These are phyloP conservation scores for Letharia columbiana DNA, from an alignment of 495 filamentous ascomycete species.

Conservation along the genomic window DNA sequence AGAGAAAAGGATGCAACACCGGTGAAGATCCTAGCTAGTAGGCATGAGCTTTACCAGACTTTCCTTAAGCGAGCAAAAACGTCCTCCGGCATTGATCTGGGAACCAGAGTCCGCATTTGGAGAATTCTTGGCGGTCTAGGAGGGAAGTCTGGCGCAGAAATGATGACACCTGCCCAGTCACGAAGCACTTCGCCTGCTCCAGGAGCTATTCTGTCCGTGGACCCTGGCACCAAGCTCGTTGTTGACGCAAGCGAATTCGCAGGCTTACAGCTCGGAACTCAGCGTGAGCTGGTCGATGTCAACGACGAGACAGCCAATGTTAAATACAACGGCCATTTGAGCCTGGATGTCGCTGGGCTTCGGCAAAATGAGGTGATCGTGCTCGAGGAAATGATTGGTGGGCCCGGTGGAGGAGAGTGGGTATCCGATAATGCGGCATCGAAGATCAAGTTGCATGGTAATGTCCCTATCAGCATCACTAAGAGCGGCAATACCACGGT, in stretches of 20 bases:
- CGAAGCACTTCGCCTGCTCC: conserved; percentile 45
- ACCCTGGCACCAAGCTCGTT: conserved; percentile 55
- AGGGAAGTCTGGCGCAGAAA: conserved; percentile 35
- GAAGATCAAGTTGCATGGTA: conserved; percentile 30
- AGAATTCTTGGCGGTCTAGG: conserved; percentile 48
- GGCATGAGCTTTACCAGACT: conserved; percentile 54
- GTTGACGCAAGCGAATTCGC: conserved; percentile 66
- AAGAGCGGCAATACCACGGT: conserved; percentile 32
- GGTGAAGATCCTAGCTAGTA: conserved; percentile 56
- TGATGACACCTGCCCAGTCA: conserved; percentile 52
- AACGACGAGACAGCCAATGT: conserved; percentile 64
- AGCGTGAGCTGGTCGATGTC: conserved; percentile 60
- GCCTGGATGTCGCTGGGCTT: conserved; percentile 54
- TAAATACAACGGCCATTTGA: conserved; percentile 69
- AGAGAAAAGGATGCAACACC: conserved; percentile 47
- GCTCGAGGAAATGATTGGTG: conserved; percentile 64
- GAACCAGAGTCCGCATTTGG: conserved; percentile 74
- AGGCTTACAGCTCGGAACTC: conserved; percentile 53
- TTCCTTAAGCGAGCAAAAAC: conserved; percentile 70
- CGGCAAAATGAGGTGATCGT: conserved; percentile 60
- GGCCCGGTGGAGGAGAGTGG: conserved; percentile 49
- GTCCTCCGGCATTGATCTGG: conserved; percentile 51
- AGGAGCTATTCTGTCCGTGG: conserved; percentile 35
- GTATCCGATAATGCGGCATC: conserved; percentile 44
- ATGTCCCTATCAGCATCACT: conserved; percentile 32